These are phyloP conservation scores for Penicillium paneum DNA, from an alignment of 2,329 filamentous ascomycete genomes.

Conservation along the genomic window DNA sequence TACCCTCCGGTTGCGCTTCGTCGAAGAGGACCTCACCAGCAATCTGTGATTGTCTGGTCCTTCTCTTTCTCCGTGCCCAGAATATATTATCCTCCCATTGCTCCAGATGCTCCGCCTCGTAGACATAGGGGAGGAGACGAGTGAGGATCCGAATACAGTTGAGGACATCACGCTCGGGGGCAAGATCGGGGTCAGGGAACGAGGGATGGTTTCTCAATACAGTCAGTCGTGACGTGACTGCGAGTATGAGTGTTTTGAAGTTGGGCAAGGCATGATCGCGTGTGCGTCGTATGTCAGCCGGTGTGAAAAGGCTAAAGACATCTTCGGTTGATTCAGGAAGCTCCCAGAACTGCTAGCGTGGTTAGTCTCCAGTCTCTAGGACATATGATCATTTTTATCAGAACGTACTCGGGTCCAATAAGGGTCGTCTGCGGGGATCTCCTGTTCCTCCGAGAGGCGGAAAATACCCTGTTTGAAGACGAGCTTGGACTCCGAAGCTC, in stretches of 20 bases:
- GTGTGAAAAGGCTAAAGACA: slow-evolving; percentile 92
- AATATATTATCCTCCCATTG: slow-evolving; percentile 93
- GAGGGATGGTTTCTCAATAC: slow-evolving; percentile 82
- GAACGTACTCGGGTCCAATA: slow-evolving; percentile 85
- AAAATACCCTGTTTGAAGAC: slow-evolving; percentile 99
- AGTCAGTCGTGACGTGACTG: slow-evolving; percentile 77
- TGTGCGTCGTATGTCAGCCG: slow-evolving; percentile 81
- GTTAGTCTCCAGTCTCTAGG: slow-evolving; percentile 18
- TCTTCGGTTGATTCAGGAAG: slow-evolving; percentile 93
- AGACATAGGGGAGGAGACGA: slow-evolving; percentile 82
- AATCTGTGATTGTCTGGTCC: slow-evolving; percentile 63
- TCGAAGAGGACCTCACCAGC: slow-evolving; percentile 81
- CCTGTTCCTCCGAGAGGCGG: slow-evolving; percentile 83
- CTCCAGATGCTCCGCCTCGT: slow-evolving; percentile 79
- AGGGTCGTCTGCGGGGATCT: slow-evolving; percentile 80
- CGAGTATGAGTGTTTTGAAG: slow-evolving; percentile 81
- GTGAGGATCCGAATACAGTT: slow-evolving; percentile 94
- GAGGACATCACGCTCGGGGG: slow-evolving; percentile 79
- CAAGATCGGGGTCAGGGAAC: slow-evolving; percentile 81
- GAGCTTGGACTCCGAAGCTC: slow-evolving; percentile 96
- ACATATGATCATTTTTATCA: not conserved
- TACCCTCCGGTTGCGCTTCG: slow-evolving; percentile 58
- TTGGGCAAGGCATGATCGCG: slow-evolving; percentile 82
- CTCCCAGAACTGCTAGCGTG: slow-evolving; percentile 76
- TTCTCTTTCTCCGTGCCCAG: slow-evolving; percentile 73